A percentile compares a stretch with the other conserved stretches of the same genome.
Conservation (phyloP, 345 rosid genomes). For the Brassica carinata region DNA sequence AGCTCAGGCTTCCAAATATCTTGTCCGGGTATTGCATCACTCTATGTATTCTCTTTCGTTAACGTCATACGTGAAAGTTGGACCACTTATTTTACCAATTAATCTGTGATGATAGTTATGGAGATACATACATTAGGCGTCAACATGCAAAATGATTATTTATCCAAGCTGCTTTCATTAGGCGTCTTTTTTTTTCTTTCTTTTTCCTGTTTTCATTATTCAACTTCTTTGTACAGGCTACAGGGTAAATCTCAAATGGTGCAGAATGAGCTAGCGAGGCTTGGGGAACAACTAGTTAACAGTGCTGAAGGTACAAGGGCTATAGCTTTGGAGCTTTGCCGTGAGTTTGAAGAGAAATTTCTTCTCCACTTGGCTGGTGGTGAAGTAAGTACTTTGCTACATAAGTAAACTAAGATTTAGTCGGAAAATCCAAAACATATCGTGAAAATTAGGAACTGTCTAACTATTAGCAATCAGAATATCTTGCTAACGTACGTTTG, state of each 20-base stretch:
- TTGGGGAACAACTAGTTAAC: conserved; percentile 91
- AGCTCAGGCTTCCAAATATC: conserved; percentile 87
- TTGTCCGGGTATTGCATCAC: conserved; percentile 75
- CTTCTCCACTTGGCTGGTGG: too few relatives aligned
- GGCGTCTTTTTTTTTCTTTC: not conserved
- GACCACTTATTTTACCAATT: conserved; percentile 6
- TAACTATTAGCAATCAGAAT: too few relatives aligned
- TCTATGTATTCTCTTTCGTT: conserved; percentile 20
- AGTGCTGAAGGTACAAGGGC: too few relatives aligned
- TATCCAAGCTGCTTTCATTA: not conserved
- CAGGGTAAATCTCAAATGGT: conserved; percentile 88
- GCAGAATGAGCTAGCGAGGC: conserved; percentile 81
- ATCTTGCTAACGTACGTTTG: too few relatives aligned
- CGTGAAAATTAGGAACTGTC: too few relatives aligned
- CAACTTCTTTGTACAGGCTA: conserved; percentile 48
- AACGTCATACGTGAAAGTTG: not conserved
- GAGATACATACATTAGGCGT: conserved; percentile 8
- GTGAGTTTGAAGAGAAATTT: too few relatives aligned
- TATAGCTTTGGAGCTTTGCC: too few relatives aligned
- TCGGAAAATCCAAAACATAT: too few relatives aligned
- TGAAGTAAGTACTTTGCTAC: too few relatives aligned
- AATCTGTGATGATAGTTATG: conserved; percentile 1
- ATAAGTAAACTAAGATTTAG: too few relatives aligned
- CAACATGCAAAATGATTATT: not conserved
- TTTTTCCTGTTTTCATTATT: not conserved